Conservation (phyloP, 306 rosid genomes). For the Astragalus membranaceus region DNA sequence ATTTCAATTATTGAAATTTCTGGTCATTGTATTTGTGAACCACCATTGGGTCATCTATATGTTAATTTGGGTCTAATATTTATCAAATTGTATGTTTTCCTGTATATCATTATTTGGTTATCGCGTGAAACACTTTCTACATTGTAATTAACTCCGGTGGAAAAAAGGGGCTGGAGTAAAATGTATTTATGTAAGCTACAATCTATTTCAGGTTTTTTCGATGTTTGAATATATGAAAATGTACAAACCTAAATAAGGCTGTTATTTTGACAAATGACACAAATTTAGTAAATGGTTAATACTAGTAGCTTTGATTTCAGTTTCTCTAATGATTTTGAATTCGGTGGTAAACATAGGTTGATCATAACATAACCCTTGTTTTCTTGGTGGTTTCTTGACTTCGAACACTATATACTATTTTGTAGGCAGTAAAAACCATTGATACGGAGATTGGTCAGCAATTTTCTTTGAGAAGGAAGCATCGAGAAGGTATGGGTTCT, state of each 20-base stretch:
- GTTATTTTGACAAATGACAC: background rate
- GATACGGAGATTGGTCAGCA: constrained; percentile 85
- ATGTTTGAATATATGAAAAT: background rate
- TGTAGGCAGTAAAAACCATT: constrained; percentile 77
- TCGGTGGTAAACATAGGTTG: background rate
- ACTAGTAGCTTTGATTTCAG: background rate
- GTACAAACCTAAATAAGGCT: background rate
- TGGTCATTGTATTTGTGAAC: background rate
- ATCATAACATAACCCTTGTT: background rate
- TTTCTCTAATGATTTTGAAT: background rate
- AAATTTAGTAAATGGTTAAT: background rate
- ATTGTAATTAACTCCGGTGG: background rate
- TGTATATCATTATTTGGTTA: background rate
- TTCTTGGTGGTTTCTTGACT: background rate
- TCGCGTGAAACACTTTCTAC: background rate
- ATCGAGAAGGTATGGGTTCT: constrained; percentile 74
- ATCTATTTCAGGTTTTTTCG: background rate
- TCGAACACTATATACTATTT: background rate
- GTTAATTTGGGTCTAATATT: background rate
- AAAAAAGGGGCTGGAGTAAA: background rate
- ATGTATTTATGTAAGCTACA: background rate
- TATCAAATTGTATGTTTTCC: background rate
- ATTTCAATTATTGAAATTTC: background rate
- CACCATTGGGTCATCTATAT: background rate
- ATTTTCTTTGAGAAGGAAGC: constrained; percentile 84